A percentile compares a stretch with the other conserved stretches of the same genome.
These are phyloP conservation scores for Persicaria maculosa DNA, from an alignment of 148 eudicot genomes.

Conservation along the genomic window DNA sequence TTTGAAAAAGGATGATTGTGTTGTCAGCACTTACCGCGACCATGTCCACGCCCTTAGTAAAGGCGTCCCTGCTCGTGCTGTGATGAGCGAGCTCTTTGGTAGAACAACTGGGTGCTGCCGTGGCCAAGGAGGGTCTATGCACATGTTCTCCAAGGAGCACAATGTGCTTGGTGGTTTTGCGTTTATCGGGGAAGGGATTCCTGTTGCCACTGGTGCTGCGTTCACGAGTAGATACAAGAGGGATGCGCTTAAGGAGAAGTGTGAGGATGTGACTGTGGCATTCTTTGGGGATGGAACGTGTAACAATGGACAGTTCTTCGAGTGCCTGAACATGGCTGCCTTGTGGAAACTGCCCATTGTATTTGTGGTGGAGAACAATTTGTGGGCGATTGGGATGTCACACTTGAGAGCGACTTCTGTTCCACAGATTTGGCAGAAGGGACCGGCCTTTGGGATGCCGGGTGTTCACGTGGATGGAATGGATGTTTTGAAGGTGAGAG, in stretches of 20 bases:
- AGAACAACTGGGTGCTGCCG: conserved; percentile 86
- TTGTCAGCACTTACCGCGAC: conserved; percentile 76
- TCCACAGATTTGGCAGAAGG: conserved; percentile 94
- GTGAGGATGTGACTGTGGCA: conserved; percentile 73
- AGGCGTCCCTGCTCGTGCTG: conserved; percentile 74
- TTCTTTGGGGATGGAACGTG: conserved; percentile 92
- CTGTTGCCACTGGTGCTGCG: conserved; percentile 57
- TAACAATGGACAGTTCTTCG: conserved; percentile 92
- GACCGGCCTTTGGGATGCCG: conserved; percentile 96
- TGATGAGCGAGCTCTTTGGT: conserved; percentile 95
- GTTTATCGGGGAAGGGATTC: conserved; percentile 65
- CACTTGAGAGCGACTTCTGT: conserved; percentile 87
- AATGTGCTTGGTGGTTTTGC: conserved; percentile 68
- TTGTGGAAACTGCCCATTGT: conserved; percentile 91
- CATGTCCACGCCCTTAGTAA: conserved; percentile 79
- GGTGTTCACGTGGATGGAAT: conserved; percentile 94
- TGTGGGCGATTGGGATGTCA: conserved; percentile 99
- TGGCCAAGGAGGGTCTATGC: conserved; percentile 93
- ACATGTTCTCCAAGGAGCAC: conserved; percentile 62
- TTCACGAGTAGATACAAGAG: conserved; percentile 70
- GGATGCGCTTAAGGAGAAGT: conserved; percentile 73
- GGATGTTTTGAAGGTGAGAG: conserved; percentile 95
- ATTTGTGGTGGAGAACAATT: conserved; percentile 92
- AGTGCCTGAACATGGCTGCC: conserved; percentile 98
- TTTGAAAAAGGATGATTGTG: conserved; percentile 59